Evolutionary conservation across 768 basidiomycete genomes (phyloP), one percentile per base, ranked within the genome.

Genomic region (Suillus americanus): DNA sequence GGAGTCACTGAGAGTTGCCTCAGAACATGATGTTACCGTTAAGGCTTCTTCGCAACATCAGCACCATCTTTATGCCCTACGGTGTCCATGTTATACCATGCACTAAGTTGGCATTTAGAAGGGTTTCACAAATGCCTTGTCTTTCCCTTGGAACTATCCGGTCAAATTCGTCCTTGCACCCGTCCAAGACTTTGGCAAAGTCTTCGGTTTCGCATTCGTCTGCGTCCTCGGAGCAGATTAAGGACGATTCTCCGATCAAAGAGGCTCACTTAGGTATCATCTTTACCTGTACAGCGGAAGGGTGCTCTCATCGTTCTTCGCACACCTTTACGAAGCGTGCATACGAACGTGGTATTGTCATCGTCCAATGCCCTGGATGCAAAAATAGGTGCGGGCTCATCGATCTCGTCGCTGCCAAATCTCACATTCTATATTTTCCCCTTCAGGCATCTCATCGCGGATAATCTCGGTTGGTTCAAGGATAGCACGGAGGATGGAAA

Each of bases 381-480:
- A 87, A 91, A 70, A 94, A 92, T 70, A 80, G 96, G 92, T 94
- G 72, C 61, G 88, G 38, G 25, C 9, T 77, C 37, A 41, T 48
- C 43, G 16, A 13, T 55, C n/a, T 33, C 53, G 38, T 41, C 30
- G 25, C 38, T 41, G 18, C 25, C 0, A 3, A 12, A 59, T n/a
- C 35, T 16, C 20, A 25, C 53, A 45, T 8, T 14, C 55, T 60
- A 14, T 50, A 28, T 35, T 23, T 62, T 41, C 35, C 12, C 59
- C n/a, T 35, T 28, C 66, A 93, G 91, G 37, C 91, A 94, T 75
- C 78, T 95, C 12, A 93, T 95, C 68, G 95, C 95, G 5, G 95
- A 97, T 72, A 89, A 97, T 70, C 77, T 97, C 14, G 91, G 91
- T 1, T 97, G 95, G 95, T 97, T 97, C 80, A 89, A 92, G 70